These are phyloP conservation scores for Stagonosporopsis vannaccii DNA, from an alignment of 2,329 filamentous ascomycete genomes.

Conservation along the genomic window DNA sequence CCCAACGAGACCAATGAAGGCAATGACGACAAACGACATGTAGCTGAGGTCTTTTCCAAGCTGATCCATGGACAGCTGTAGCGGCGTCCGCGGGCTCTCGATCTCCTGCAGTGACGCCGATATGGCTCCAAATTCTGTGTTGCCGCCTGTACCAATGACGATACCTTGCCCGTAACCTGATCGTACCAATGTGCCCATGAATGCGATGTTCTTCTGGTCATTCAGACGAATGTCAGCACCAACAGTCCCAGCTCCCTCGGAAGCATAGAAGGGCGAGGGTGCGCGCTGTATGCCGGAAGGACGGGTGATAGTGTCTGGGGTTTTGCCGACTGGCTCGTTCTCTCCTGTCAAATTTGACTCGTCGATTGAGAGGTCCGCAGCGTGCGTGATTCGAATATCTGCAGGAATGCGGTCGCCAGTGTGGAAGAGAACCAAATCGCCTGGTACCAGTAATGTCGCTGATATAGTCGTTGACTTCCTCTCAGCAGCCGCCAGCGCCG, in stretches of 20 bases:
- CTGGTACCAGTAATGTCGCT: conserved; percentile 85
- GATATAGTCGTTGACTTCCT: conserved; percentile 83
- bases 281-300: conserved; percentile 53
- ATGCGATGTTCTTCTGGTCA: conserved; percentile 88
- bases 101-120: conserved; percentile 93
- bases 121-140: conserved; percentile 96
- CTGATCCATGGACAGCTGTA: conserved; percentile 97
- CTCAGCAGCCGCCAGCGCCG: conserved; percentile 71
- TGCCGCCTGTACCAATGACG: conserved; percentile 93
- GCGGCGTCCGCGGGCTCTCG: conserved; percentile 89
- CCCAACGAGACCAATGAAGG: conserved; percentile 88
- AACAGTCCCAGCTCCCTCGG: conserved; percentile 64
- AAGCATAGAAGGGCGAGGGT: conserved; percentile 65
- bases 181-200: conserved; percentile 96
- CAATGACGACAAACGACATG: conserved; percentile 94
- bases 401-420: conserved; percentile 96
- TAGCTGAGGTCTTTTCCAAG: conserved; percentile 95
- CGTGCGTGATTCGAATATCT: conserved; percentile 91
- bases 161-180: conserved; percentile 95
- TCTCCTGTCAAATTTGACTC: conserved; percentile 97
- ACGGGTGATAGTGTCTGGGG: conserved; percentile 65
- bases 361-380: conserved; percentile 90
- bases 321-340: conserved; percentile 89
- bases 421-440: conserved; percentile 91
- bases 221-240: conserved; percentile 73